These are phyloP conservation scores for Tolypocladium capitatum DNA, from an alignment of 2,329 filamentous ascomycete species.

Conservation along the genomic window DNA sequence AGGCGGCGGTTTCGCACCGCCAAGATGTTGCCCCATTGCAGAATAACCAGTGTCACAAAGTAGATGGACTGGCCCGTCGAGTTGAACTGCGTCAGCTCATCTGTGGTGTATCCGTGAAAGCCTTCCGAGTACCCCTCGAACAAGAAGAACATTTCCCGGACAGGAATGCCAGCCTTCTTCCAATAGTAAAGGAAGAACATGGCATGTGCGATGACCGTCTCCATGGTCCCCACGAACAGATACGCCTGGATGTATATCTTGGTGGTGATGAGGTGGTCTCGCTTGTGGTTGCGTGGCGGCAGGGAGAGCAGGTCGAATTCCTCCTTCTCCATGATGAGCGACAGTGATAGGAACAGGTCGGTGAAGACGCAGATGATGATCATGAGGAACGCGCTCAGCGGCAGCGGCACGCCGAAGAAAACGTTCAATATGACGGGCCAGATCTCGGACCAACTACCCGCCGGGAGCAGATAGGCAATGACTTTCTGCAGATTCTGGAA, in stretches of 20 bases:
- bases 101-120: slow-evolving; percentile 33
- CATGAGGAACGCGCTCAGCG: slow-evolving; percentile 40
- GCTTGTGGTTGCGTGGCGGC: slow-evolving; percentile 34
- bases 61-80: slow-evolving; percentile 37
- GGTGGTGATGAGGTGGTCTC: slow-evolving; percentile 37
- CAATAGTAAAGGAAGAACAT: slow-evolving; percentile 44
- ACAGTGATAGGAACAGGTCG: slow-evolving; percentile 36
- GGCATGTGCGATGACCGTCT: slow-evolving; percentile 32
- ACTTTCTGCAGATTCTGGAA: slow-evolving; percentile 29
- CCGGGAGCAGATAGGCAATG: slow-evolving; percentile 32
- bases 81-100: slow-evolving; percentile 33
- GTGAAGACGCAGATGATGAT: slow-evolving; percentile 45
- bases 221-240: slow-evolving; percentile 37
- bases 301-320: slow-evolving; percentile 39
- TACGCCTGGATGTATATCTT: slow-evolving; percentile 39
- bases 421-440: slow-evolving; percentile 44
- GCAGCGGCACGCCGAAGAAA: slow-evolving; percentile 39
- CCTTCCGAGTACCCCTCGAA: slow-evolving; percentile 34
- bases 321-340: slow-evolving; percentile 41
- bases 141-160: slow-evolving; percentile 32
- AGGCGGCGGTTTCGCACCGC: slow-evolving; percentile 36
- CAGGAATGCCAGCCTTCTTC: slow-evolving; percentile 31
- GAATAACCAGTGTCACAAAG: slow-evolving; percentile 38
- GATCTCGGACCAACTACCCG: slow-evolving; percentile 42
- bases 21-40: slow-evolving; percentile 41